Evolutionary conservation across 176 grass and related monocot genomes (phyloP), one percentile per base, ranked within the genome.

Genomic region (Phragmites australis): DNA sequence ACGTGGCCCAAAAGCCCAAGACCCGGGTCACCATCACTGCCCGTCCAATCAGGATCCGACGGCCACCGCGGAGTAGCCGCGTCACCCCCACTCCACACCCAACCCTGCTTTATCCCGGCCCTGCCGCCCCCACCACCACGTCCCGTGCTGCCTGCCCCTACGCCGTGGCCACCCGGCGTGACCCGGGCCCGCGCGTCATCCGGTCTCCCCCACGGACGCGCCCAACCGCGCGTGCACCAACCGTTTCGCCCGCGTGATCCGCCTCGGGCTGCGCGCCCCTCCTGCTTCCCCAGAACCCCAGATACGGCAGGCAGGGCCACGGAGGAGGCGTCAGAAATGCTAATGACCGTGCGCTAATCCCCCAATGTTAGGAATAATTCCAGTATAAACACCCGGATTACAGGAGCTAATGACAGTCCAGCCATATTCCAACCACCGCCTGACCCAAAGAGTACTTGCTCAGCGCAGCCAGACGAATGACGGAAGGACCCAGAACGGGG

Each of bases 161-260:
- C n/a, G 15, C 42, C 9, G 42, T 19, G 6, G 6, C 81, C 81
- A 47, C 45, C 76, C 17, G 53, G 51, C 51, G 6, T 5, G 6
- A 0, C 0, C 17, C 0, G 77, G 87, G 25, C 21, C 87, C 78
- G 64, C 65, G 0, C 45, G 71, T 76, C 82, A 77, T 8, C n/a
- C 83, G n/a, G n/a, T 21, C 40, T 0, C 7, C 0, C 6, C 12
- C 0, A 6, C 9, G 2, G 2, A 23, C 23, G 16, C n/a, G 5
- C 18, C 5, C 60, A 17, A 4, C 11, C 39, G 46, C 34, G 70
- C 32, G 87, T 89, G 87, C 45, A 46, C 71, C 55, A 81, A 40
- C 55, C 82, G 59, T 57, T 76, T 76, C 13, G 30, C 19, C 58
- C 41, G 32, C 66, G 59, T 64, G 83, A 90, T 82, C 88, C 83